phyloP scores from a whole-genome alignment of 2,329 filamentous ascomycete species.

The Diaporthe citrichinensis region DNA sequence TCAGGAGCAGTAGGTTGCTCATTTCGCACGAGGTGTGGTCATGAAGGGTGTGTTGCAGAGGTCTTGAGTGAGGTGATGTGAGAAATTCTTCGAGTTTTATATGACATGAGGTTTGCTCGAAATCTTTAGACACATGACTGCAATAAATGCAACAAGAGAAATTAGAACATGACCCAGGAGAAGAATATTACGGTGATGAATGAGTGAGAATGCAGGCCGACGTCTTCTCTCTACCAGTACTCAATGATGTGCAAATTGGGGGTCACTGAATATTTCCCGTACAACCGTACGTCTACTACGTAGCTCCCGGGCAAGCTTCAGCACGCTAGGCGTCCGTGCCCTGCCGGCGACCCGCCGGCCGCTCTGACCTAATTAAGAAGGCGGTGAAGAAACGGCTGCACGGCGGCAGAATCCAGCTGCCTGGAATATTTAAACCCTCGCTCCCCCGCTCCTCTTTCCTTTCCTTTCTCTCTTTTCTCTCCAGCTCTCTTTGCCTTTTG shows the following conservation, averaged over 20 bases:
- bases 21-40: constrained; percentile 37
- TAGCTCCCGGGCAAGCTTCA: constrained; percentile 14
- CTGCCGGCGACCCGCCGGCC: not conserved
- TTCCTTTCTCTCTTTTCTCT: constrained; percentile 12
- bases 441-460: constrained; percentile 43
- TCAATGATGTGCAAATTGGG: constrained; percentile 15
- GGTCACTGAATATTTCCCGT: not conserved
- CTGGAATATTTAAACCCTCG: constrained; percentile 26
- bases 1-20: constrained; percentile 42
- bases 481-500: constrained; percentile 36
- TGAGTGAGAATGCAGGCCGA: not conserved
- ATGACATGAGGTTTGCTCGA: not conserved
- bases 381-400: constrained; percentile 5
- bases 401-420: constrained; percentile 14
- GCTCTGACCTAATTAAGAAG: not conserved
- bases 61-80: not conserved
- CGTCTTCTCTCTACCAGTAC: not conserved
- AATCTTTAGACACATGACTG: not conserved
- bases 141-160: too few relatives aligned
- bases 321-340: not conserved
- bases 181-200: too few relatives aligned
- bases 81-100: constrained; percentile 15
- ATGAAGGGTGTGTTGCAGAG: constrained; percentile 8
- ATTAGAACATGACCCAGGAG: not conserved
- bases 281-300: not conserved